Base-by-base conservation (phyloP, 148 eudicot species). In the Talinum fruticosum region DNA sequence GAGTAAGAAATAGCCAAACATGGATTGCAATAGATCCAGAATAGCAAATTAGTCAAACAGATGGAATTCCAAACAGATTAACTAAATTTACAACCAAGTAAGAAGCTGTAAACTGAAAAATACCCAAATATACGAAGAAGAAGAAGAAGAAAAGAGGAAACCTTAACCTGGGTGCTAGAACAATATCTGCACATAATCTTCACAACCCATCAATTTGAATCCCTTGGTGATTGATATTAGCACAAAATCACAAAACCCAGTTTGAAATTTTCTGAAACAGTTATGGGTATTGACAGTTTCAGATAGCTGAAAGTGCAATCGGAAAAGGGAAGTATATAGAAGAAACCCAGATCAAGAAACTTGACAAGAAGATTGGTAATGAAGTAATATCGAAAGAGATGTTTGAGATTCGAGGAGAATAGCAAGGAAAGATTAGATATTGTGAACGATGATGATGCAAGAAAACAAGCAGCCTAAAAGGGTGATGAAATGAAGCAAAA, bases 1-100 rank as follows among this genome's bases (percentile, higher is more conserved):
- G 34, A 38, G 8, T 70, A 74, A 15, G 45, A 51, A 29, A 77
- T 29, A 49, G 66, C 28, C 61, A 33, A 32, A 64, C 70, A 72
- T 23, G 10, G 37, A 53, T 41, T 18, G 66, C 37, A 69, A 32
- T 57, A 76, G 83, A 81, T 81, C 83, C 80, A 73, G 14, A 19
- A 76, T 66, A 15, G 23, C 73, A 76, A 71, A 81, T 23, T 53
- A 81, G 79, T 81, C 83, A 76, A 72, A 81, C 72, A 76, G 62
- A 81, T 66, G 59, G 6, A 35, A 37, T 34, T 76, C 59, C 57
- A 77, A 81, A 77, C 64, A 81, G 54, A 71, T 38, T 53, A 78
- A 71, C 54, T 41, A 68, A 76, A 71, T 51, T 51, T 36, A 66
- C 30, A 28, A 29, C 26, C 51, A 34, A 73, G 66, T 3, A 30